phyloP scores from a whole-genome alignment of 805 yeast species.

The Maudiozyma bulderi region DNA sequence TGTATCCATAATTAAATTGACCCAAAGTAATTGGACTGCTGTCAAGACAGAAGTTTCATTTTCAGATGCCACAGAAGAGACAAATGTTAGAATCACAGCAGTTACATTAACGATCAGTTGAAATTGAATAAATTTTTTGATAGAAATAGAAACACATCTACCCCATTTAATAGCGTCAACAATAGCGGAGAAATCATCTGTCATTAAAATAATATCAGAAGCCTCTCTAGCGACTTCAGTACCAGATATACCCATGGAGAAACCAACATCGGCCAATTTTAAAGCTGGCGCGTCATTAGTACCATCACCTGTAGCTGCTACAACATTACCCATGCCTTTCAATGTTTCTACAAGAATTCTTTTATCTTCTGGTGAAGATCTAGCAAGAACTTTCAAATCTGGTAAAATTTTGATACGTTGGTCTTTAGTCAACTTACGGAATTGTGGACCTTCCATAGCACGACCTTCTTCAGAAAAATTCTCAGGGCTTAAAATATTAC shows the following conservation, averaged over 20 bases:
- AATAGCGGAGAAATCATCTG: slow-evolving; percentile 88
- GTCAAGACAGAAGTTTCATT: slow-evolving; percentile 82
- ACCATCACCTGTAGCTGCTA: slow-evolving; percentile 99
- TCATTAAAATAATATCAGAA: slow-evolving; percentile 83
- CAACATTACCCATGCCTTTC: slow-evolving; percentile 77
- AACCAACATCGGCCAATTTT: slow-evolving; percentile 94
- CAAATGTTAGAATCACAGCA: slow-evolving; percentile 90
- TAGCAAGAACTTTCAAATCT: slow-evolving; percentile 70
- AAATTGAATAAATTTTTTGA: slow-evolving; percentile 91
- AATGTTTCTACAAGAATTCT: slow-evolving; percentile 74
- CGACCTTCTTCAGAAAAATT: slow-evolving; percentile 44
- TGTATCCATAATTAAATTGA: slow-evolving; percentile 95
- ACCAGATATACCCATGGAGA: slow-evolving; percentile 97
- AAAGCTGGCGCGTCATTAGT: slow-evolving; percentile 98
- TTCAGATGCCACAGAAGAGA: slow-evolving; percentile 78
- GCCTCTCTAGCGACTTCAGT: slow-evolving; percentile 99
- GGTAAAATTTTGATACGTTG: slow-evolving; percentile 62
- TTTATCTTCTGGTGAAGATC: slow-evolving; percentile 95
- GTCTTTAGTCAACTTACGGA: slow-evolving; percentile 52
- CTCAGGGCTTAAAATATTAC: slow-evolving; percentile 56
- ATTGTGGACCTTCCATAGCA: slow-evolving; percentile 89
- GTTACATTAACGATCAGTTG: slow-evolving; percentile 94
- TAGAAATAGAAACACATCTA: slow-evolving; percentile 88
- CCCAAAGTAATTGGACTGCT: slow-evolving; percentile 97
- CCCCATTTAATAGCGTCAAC: slow-evolving; percentile 99